Conservation (phyloP, 2,329 filamentous ascomycete genomes). For the Thermomyces lanuginosus region DNA sequence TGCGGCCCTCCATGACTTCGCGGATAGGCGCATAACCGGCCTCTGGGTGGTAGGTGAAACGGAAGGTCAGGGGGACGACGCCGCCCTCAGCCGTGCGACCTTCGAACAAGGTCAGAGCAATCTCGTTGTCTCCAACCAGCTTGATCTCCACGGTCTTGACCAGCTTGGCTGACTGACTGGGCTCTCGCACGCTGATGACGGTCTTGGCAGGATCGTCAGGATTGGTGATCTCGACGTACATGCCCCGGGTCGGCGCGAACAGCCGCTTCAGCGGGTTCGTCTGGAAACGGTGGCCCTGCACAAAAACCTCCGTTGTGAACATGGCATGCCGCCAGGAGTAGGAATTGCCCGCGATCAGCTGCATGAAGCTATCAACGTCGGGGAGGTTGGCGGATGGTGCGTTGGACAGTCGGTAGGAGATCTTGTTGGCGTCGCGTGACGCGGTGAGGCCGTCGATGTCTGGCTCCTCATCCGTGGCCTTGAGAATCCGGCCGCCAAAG, state of each 20-base stretch:
- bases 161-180: conserved; percentile 69
- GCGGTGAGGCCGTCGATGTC: conserved; percentile 79
- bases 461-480: conserved; percentile 52
- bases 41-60: conserved; percentile 88
- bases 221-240: conserved; percentile 74
- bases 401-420: conserved; percentile 66
- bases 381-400: conserved; percentile 60
- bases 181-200: conserved; percentile 71
- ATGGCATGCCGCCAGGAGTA: conserved; percentile 92
- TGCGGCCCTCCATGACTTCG: conserved; percentile 89
- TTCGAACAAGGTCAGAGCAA: conserved; percentile 81
- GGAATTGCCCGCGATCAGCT: conserved; percentile 66
- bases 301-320: conserved; percentile 81
- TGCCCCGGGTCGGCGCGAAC: conserved; percentile 67
- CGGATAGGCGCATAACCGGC: conserved; percentile 93
- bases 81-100: conserved; percentile 73
- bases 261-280: conserved; percentile 90
- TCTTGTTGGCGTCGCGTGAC: conserved; percentile 61
- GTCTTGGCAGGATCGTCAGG: conserved; percentile 74
- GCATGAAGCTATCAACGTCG: conserved; percentile 66
- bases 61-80: conserved; percentile 66
- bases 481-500: conserved; percentile 69
- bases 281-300: conserved; percentile 92
- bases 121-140: conserved; percentile 58
- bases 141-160: conserved; percentile 78